These are phyloP conservation scores for Lactarius trivialis DNA, from an alignment of 768 basidiomycete species.

Conservation along the genomic window DNA sequence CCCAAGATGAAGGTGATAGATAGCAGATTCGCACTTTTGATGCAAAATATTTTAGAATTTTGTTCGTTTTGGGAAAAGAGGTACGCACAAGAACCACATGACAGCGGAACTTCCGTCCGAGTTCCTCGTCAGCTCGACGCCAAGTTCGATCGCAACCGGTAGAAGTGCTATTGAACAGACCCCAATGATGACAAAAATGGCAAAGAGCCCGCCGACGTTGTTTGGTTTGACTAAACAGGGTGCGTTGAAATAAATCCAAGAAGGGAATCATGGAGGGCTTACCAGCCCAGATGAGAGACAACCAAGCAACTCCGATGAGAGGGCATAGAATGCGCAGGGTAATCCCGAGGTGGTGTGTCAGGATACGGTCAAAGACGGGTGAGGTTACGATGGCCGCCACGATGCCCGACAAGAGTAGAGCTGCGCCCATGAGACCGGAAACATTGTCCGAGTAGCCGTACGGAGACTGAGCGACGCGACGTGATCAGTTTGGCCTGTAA, in stretches of 20 bases:
- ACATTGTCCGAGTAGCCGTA: slow-evolving; percentile 60
- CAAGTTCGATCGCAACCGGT: slow-evolving; percentile 71
- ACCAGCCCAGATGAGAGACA: slow-evolving; percentile 80
- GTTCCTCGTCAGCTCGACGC: slow-evolving; percentile 73
- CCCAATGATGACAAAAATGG: slow-evolving; percentile 64
- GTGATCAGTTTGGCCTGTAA: background rate
- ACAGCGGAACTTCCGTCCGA: slow-evolving; percentile 71
- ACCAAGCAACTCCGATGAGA: slow-evolving; percentile 54
- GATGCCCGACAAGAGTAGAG: slow-evolving; percentile 63
- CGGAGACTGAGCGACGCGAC: slow-evolving; percentile 44
- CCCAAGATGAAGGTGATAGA: background rate
- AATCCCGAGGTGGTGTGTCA: slow-evolving; percentile 62
- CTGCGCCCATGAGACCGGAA: slow-evolving; percentile 68
- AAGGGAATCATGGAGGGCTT: slow-evolving; percentile 23
- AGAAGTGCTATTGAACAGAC: slow-evolving; percentile 60
- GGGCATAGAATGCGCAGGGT: slow-evolving; percentile 57
- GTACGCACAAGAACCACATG: slow-evolving; percentile 64
- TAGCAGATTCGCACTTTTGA: slow-evolving; percentile 8
- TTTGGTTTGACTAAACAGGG: slow-evolving; percentile 48
- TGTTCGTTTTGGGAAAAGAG: background rate
- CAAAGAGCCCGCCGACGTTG: slow-evolving; percentile 54
- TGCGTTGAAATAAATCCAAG: background rate
- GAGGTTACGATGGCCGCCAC: slow-evolving; percentile 59
- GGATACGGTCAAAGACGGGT: slow-evolving; percentile 76
- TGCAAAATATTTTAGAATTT: background rate